Evolutionary conservation across 495 filamentous ascomycete species (phyloP).

Genomic region (Lasiosphaeria ovina): DNA sequence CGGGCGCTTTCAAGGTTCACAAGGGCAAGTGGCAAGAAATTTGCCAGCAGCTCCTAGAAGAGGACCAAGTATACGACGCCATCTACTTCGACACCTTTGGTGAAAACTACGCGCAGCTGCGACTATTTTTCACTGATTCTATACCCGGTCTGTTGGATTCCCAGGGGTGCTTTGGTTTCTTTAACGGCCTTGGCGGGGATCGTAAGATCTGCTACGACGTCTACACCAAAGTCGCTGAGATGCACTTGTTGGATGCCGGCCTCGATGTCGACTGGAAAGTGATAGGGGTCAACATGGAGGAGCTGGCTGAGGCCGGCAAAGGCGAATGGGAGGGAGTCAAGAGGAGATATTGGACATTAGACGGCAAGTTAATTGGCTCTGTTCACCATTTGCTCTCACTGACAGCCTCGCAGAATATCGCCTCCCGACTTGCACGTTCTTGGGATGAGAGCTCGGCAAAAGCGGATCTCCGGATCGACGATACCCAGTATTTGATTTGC

Average conservation of each 20-base stretch:
- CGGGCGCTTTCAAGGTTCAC: slow-evolving; percentile 46
- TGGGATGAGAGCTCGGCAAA: slow-evolving; percentile 45
- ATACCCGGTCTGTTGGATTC: slow-evolving; percentile 74
- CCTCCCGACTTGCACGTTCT: slow-evolving; percentile 55
- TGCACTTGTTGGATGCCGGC: slow-evolving; percentile 88
- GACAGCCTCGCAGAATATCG: slow-evolving; percentile 41
- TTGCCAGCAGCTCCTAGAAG: slow-evolving; percentile 64
- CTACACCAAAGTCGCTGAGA: slow-evolving; percentile 86
- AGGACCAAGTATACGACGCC: slow-evolving; percentile 74
- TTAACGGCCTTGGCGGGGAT: slow-evolving; percentile 94
- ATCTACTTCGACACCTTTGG: slow-evolving; percentile 99
- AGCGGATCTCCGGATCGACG: not conserved
- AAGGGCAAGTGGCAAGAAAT: slow-evolving; percentile 81
- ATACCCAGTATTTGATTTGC: no score
- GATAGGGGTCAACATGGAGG: slow-evolving; percentile 64
- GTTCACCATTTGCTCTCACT: slow-evolving; percentile 7
- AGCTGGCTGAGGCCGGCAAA: slow-evolving; percentile 48
- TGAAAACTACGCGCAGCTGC: slow-evolving; percentile 82
- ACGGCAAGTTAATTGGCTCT: slow-evolving; percentile 45
- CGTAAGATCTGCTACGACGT: slow-evolving; percentile 92
- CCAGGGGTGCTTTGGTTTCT: slow-evolving; percentile 82
- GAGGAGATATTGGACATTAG: slow-evolving; percentile 82
- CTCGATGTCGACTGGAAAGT: slow-evolving; percentile 86
- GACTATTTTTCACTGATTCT: slow-evolving; percentile 83
- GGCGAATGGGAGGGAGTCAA: slow-evolving; percentile 82